phyloP scores from a whole-genome alignment of 768 basidiomycete genomes.

The Lentinula aciculospora region DNA sequence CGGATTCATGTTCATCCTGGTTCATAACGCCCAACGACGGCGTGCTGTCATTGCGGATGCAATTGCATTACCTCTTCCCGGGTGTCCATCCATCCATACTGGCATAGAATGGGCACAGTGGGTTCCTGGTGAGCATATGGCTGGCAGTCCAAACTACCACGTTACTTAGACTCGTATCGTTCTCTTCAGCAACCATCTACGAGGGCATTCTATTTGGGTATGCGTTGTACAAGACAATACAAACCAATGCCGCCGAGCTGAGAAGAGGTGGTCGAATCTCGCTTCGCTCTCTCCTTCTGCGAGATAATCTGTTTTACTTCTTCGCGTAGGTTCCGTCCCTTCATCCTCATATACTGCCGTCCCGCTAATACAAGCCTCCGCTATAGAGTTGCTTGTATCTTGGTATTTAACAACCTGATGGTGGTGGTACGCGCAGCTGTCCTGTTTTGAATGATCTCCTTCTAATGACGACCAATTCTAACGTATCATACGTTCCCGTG shows the following conservation, averaged over 20 bases:
- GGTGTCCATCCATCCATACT: slow-evolving; percentile 34
- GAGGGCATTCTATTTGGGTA: slow-evolving; percentile 28
- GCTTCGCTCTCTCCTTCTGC: slow-evolving; percentile 28
- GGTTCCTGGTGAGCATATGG: slow-evolving; percentile 32
- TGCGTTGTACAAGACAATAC: slow-evolving; percentile 28
- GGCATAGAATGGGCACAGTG: slow-evolving; percentile 39
- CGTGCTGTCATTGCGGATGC: slow-evolving; percentile 28
- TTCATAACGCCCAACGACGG: slow-evolving; percentile 28
- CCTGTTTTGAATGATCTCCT: neutral
- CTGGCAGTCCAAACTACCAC: neutral
- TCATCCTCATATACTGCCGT: too few relatives aligned
- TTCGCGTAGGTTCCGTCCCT: slow-evolving; percentile 28
- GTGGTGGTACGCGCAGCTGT: slow-evolving; percentile 32
- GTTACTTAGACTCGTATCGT: too few relatives aligned
- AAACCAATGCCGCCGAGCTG: slow-evolving; percentile 19
- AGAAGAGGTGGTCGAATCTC: slow-evolving; percentile 20
- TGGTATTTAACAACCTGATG: slow-evolving; percentile 44
- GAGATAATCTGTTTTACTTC: slow-evolving; percentile 41
- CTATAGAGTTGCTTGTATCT: slow-evolving; percentile 28
- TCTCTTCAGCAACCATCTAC: slow-evolving; percentile 27
- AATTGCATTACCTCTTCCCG: slow-evolving; percentile 31
- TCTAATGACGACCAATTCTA: too few relatives aligned
- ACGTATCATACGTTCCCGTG: too few relatives aligned
- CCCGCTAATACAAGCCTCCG: too few relatives aligned
- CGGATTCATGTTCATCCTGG: slow-evolving; percentile 34